phyloP scores from a whole-genome alignment of 345 rosid genomes.

The Populus alba region DNA sequence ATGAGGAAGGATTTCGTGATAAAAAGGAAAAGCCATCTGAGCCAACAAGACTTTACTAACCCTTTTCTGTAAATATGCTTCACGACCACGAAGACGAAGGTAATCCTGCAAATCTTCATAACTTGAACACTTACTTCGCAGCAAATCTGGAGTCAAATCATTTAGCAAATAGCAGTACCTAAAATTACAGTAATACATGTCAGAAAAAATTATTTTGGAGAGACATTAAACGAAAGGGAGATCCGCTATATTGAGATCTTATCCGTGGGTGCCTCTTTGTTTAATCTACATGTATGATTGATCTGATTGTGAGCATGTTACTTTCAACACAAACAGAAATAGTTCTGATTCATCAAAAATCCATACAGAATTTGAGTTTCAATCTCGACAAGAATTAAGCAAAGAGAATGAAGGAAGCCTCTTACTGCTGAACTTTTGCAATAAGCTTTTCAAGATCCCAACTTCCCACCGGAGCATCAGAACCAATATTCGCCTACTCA shows the following conservation, averaged over 20 bases:
- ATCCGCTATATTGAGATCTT: too few relatives aligned
- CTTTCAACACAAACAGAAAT: neutral
- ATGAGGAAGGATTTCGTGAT: neutral
- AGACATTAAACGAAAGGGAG: slow-evolving; percentile 5
- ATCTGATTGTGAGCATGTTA: neutral
- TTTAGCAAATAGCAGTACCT: slow-evolving; percentile 91
- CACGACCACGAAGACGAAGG: slow-evolving; percentile 75
- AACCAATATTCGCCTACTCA: slow-evolving; percentile 78
- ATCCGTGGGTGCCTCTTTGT: too few relatives aligned
- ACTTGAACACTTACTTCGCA: slow-evolving; percentile 60
- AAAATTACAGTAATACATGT: slow-evolving; percentile 5
- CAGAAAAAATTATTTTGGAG: slow-evolving; percentile 1
- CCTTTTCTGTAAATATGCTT: slow-evolving; percentile 89
- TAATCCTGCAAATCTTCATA: slow-evolving; percentile 72
- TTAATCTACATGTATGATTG: neutral
- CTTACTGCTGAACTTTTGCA: slow-evolving; percentile 91
- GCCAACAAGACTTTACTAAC: slow-evolving; percentile 35
- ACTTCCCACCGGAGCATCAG: slow-evolving; percentile 64
- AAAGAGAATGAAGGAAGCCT: slow-evolving; percentile 4
- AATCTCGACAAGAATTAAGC: neutral
- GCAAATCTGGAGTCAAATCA: slow-evolving; percentile 72
- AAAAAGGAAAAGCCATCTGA: slow-evolving; percentile 4
- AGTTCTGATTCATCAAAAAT: neutral
- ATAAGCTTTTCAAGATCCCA: slow-evolving; percentile 93
- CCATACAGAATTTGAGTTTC: slow-evolving; percentile 1